Conservation (phyloP, 192 early-diverging fungal species). For the Chytriomyces sp. region DNA sequence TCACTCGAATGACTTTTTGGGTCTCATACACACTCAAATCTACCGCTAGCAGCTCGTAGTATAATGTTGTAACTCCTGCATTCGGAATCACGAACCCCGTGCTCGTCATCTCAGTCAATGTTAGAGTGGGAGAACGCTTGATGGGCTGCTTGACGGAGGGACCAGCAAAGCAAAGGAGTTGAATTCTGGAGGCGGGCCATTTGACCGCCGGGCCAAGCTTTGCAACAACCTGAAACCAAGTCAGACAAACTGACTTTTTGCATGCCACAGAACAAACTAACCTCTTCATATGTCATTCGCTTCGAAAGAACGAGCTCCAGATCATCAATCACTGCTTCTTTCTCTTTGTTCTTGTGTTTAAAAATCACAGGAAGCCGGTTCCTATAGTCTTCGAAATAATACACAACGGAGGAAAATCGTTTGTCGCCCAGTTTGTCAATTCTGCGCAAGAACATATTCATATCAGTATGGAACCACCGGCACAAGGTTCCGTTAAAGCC, state of each 20-base stretch:
- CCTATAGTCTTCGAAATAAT: constrained; percentile 78
- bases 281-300: constrained; percentile 66
- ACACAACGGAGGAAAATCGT: constrained; percentile 49
- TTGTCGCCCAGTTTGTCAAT: constrained; percentile 37
- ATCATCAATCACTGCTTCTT: constrained; percentile 41
- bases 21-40: constrained; percentile 78
- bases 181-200: constrained; percentile 73
- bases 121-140: constrained; percentile 51
- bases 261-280: no score
- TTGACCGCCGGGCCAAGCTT: constrained; percentile 62
- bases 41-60: constrained; percentile 84
- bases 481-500: constrained; percentile 17
- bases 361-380: constrained; percentile 74
- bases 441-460: no score
- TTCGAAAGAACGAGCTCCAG: constrained; percentile 60
- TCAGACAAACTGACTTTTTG: no score
- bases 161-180: constrained; percentile 56
- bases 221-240: constrained; percentile 55
- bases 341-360: constrained; percentile 52
- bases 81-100: constrained; percentile 12
- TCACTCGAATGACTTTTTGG: constrained; percentile 72
- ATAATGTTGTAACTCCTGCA: constrained; percentile 49
- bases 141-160: constrained; percentile 35
- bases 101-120: constrained; percentile 59
- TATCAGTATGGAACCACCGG: no score